These are phyloP conservation scores for Paecilomyces sp. DNA, from an alignment of 2,329 filamentous ascomycete species.

Conservation along the genomic window DNA sequence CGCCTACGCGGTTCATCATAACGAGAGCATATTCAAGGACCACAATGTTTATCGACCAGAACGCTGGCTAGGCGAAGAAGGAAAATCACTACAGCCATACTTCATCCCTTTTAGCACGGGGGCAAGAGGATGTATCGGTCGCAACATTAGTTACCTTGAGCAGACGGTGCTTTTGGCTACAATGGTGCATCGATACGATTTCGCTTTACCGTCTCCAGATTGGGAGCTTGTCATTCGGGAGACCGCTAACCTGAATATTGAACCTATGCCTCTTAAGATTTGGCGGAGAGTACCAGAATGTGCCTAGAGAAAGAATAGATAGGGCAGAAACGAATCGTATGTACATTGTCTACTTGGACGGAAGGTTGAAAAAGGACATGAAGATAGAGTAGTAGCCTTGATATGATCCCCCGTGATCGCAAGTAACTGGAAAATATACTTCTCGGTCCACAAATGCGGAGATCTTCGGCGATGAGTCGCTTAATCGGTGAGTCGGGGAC, in stretches of 20 bases:
- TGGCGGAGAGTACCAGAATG: neutral
- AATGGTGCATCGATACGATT: constrained; percentile 23
- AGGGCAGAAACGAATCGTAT: too few relatives aligned
- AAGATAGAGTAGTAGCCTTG: too few relatives aligned
- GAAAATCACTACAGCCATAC: constrained; percentile 17
- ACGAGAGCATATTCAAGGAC: constrained; percentile 30
- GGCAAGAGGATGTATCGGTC: neutral
- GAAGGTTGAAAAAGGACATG: too few relatives aligned
- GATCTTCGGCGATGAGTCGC: neutral
- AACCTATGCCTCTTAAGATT: constrained; percentile 2
- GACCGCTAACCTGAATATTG: constrained; percentile 24
- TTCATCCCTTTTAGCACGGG: neutral
- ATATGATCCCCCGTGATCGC: too few relatives aligned
- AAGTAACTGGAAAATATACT: too few relatives aligned
- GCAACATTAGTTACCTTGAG: neutral
- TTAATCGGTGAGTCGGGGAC: neutral
- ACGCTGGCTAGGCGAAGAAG: constrained; percentile 36
- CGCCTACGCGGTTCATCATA: constrained; percentile 32
- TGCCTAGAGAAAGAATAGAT: neutral
- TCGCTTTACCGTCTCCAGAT: constrained; percentile 16
- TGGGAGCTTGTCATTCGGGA: constrained; percentile 21
- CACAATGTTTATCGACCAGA: constrained; percentile 34
- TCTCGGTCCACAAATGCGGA: too few relatives aligned
- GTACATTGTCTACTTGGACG: too few relatives aligned
- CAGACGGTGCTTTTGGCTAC: constrained; percentile 16